These are phyloP conservation scores for Stagonosporopsis cucurbitacearum DNA, from an alignment of 2,329 filamentous ascomycete species.

Conservation along the genomic window DNA sequence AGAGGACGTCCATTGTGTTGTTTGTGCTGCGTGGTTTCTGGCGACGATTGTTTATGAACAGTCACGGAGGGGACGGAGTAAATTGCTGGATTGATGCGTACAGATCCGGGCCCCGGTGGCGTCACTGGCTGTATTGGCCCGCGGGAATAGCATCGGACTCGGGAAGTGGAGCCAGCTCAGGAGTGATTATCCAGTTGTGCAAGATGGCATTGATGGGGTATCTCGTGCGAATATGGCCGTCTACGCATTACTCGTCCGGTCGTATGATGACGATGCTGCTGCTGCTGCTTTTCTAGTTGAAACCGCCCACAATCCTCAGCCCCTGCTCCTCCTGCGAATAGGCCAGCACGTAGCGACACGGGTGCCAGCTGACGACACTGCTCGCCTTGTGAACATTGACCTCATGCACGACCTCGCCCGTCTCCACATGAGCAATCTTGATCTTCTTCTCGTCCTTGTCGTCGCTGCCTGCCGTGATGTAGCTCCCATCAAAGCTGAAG, in stretches of 20 bases:
- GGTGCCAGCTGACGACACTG: slow-evolving; percentile 77
- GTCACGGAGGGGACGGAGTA: background rate
- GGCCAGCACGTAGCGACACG: slow-evolving; percentile 74
- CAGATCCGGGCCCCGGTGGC: slow-evolving; percentile 15
- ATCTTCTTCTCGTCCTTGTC: slow-evolving; percentile 75
- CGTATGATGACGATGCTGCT: background rate
- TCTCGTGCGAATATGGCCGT: slow-evolving; percentile 1
- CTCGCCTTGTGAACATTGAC: slow-evolving; percentile 71
- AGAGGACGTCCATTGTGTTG: slow-evolving; percentile 45
- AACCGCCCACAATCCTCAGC: slow-evolving; percentile 69
- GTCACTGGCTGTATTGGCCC: slow-evolving; percentile 4
- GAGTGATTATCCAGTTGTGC: background rate
- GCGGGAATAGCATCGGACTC: slow-evolving; percentile 1
- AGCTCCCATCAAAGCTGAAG: slow-evolving; percentile 81
- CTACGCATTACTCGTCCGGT: background rate
- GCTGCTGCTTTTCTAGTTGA: slow-evolving; percentile 19
- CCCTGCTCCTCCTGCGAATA: slow-evolving; percentile 70
- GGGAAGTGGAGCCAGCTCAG: background rate
- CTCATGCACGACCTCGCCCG: slow-evolving; percentile 73
- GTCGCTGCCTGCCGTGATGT: slow-evolving; percentile 75
- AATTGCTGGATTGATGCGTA: slow-evolving; percentile 16
- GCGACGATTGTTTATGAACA: background rate
- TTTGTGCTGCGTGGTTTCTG: background rate
- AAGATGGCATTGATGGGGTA: slow-evolving; percentile 15
- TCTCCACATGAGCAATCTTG: slow-evolving; percentile 74